phyloP scores from a whole-genome alignment of 2,329 filamentous ascomycete genomes.

The Paecilomyces niveus region DNA sequence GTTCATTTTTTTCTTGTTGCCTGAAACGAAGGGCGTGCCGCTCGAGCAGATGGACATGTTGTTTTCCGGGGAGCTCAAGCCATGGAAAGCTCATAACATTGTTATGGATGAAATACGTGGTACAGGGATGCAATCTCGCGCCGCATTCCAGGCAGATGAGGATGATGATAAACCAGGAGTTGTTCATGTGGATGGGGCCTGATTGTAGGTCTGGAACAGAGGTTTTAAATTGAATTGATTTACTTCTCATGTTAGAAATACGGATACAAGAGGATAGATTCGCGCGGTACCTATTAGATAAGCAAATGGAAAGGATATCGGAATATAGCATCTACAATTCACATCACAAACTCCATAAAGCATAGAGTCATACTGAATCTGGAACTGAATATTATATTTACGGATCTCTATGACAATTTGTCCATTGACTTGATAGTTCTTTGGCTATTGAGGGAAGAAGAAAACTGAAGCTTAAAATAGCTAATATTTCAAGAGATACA shows the following conservation, averaged over 20 bases:
- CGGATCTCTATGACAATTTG: no score
- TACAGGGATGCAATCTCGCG: background rate
- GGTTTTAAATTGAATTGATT: background rate
- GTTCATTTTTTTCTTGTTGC: constrained; percentile 53
- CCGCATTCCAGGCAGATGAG: background rate
- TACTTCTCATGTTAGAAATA: background rate
- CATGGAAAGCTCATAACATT: background rate
- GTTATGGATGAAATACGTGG: background rate
- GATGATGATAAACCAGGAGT: background rate
- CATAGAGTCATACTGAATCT: no score
- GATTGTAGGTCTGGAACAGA: background rate
- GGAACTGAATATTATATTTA: no score
- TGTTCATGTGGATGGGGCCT: background rate
- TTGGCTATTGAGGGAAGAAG: no score
- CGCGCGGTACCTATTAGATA: no score
- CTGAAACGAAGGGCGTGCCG: constrained; percentile 57
- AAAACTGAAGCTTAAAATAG: no score
- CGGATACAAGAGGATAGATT: background rate
- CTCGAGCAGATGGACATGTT: constrained; percentile 56
- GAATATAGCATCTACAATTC: no score
- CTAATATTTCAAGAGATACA: no score
- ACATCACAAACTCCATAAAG: no score
- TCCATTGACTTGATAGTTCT: no score
- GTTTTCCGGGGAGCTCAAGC: constrained; percentile 31
- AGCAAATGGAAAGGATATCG: no score